Evolutionary conservation across 306 rosid species (phyloP), one percentile per base, ranked within the genome.

Genomic region (Crotalaria pallida): DNA sequence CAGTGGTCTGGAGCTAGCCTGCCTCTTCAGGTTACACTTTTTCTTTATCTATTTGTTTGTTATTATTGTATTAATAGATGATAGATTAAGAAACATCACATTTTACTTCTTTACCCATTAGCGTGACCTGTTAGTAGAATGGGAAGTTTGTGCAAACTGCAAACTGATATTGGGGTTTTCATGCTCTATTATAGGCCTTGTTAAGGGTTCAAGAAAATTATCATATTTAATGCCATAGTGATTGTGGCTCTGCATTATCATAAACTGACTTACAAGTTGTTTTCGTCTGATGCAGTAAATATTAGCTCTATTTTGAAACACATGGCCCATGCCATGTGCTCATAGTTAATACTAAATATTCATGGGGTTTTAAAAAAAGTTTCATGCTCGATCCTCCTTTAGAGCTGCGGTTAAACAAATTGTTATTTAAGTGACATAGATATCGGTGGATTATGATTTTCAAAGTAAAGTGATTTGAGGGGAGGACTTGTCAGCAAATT

Each of bases 1-100:
- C 92, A 87, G 72, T 94, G 97, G 98, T 88, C 98, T 29, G 98
- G 98, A 55, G 91, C 98, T 83, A 94, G 95, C 91, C 77, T 94
- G 67, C 98, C 98, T 40, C 96, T 90, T 70, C 97, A 94, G 96
- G 98, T 94, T 69, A 64, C 83, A 69, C 56, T 27, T 45, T 67
- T 60, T 58, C 38, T 8, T 10, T 53, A 47, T 65, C 10, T 31
- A 72, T 68, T 62, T 51, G 57, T 77, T 58, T 51, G 12, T 67
- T 65, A 19, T 65, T 62, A 43, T 56, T 55, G 8, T 38, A 44
- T 45, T 9, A 48, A 57, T 45, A 15, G 77, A 34, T 9, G 38
- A 57, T 45, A 15, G 77, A 34, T 47, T 43, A 19, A 60, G 72
- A 61, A 72, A 60, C 22, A 40, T 21, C 34, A 15, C 18, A 43